Base-by-base conservation (phyloP, 179 eudicot genomes). In the Camellia oleifera region DNA sequence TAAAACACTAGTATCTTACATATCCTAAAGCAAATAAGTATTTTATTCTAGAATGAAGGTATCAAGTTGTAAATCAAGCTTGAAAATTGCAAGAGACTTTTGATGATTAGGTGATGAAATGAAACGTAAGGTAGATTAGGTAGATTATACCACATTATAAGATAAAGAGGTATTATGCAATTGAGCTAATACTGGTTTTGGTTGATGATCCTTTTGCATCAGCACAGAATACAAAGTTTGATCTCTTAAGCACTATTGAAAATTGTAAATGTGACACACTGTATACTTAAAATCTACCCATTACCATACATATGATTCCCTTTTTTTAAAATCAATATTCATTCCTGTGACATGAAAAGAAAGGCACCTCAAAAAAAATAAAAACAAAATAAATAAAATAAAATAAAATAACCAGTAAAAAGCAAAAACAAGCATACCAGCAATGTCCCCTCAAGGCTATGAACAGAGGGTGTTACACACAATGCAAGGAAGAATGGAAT, bases 381-480 rank as follows among this genome's bases (percentile, higher is more conserved):
- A 0, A 61, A 1, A 65, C 13, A 20, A 20, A 23, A 65, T 7
- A 26, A 7, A 6, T 65, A 13, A 23, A 23, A 65, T 12, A 3
- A 4, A 40, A 56, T 12, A 3, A 4, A 40, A 56, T 32, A 50
- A 57, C 3, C 20, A 32, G 15, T 12, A 18, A 42, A 20, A 80
- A 71, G 56, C 40, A 12, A 69, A 53, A 63, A 14, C 58, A 75
- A 58, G 77, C 89, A 76, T 91, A 97, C 99, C 97, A 94, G 87
- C 85, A 97, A 84, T 46, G 98, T 90, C 48, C 99, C 98, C 80
- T 97, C 99, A 77, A 93, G 93, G 86, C 98, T 80, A 86, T 89
- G 98, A 75, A 92, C 87, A 79, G 88, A 81, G 56, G 99, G 93
- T 46, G 97, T 88, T 77, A 93, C 84, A 79, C 87, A 87, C 79